These are phyloP conservation scores for Vicia villosa DNA, from an alignment of 306 rosid genomes.

Conservation along the genomic window DNA sequence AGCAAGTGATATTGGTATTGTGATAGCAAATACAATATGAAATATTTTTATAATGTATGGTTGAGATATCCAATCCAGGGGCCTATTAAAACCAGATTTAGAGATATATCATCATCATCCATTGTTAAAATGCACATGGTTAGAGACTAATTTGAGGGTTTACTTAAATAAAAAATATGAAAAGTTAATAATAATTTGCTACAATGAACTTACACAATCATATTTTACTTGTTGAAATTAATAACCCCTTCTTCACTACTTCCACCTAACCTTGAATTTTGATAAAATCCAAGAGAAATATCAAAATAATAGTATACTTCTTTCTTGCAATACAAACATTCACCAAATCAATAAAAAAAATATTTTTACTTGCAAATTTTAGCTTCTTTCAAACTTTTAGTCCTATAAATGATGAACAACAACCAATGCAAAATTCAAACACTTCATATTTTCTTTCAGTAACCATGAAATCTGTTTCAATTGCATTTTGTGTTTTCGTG, in stretches of 20 bases:
- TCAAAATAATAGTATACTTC: conserved; percentile 3
- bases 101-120: too few relatives aligned
- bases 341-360: conserved; percentile 1
- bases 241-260: conserved; percentile 39
- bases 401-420: conserved; percentile 38
- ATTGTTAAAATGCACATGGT: too few relatives aligned
- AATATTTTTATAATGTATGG: too few relatives aligned
- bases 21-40: too few relatives aligned
- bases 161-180: background rate
- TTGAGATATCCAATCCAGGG: too few relatives aligned
- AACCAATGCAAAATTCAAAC: background rate
- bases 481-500: conserved; percentile 12
- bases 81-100: too few relatives aligned
- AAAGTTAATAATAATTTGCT: background rate
- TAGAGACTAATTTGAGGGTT: too few relatives aligned
- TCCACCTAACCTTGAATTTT: conserved; percentile 39
- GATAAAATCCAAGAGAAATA: conserved; percentile 2
- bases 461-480: conserved; percentile 43
- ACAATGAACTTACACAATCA: conserved; percentile 30
- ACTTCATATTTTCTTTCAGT: background rate
- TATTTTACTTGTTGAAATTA: conserved; percentile 31
- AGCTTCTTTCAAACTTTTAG: conserved; percentile 33
- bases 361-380: conserved; percentile 27
- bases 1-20: too few relatives aligned
- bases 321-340: conserved; percentile 47